Percentiles rank a stretch among this genome's conserved stretches.
Conservation (phyloP, 495 filamentous ascomycete genomes). For the Margaritispora aquatica region DNA sequence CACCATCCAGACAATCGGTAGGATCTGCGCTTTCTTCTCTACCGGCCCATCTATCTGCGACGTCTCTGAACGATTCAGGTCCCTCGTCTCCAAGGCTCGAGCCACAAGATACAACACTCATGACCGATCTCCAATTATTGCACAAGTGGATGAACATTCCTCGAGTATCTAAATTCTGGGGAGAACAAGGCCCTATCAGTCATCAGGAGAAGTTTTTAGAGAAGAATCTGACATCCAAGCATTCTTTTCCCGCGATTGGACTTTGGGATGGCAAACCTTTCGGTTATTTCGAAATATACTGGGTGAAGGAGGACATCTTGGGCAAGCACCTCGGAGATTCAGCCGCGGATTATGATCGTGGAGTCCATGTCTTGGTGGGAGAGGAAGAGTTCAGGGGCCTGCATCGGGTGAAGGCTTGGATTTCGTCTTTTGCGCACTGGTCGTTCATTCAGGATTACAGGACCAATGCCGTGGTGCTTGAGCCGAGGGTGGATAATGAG, state of each 20-base stretch:
- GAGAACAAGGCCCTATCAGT: conserved; percentile 53
- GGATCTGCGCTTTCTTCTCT: conserved; percentile 25
- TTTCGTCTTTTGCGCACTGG: conserved; percentile 80
- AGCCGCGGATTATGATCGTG: conserved; percentile 77
- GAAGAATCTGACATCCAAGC: conserved; percentile 52
- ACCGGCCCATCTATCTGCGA: conserved; percentile 21
- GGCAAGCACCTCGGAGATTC: conserved; percentile 53
- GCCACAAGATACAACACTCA: conserved; percentile 28
- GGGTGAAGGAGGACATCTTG: conserved; percentile 89
- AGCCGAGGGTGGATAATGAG: conserved; percentile 86
- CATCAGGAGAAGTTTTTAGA: conserved; percentile 65
- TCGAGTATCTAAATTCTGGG: conserved; percentile 79
- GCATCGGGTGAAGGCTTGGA: conserved; percentile 70
- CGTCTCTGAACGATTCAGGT: conserved; percentile 21
- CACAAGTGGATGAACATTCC: conserved; percentile 88
- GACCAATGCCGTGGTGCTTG: conserved; percentile 75
- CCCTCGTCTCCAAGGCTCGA: conserved; percentile 16
- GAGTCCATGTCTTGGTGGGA: conserved; percentile 81
- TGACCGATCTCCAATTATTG: conserved; percentile 68
- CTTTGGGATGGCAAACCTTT: conserved; percentile 95
- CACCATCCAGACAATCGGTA: neutral
- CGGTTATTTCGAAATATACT: conserved; percentile 97
- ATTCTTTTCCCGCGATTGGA: conserved; percentile 88
- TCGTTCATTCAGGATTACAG: conserved; percentile 73
- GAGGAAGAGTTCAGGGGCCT: conserved; percentile 86